Evolutionary conservation across 1,139 yeast species (phyloP), one percentile per base, ranked within the genome.

Genomic region (Scheffersomyces stambukii): DNA sequence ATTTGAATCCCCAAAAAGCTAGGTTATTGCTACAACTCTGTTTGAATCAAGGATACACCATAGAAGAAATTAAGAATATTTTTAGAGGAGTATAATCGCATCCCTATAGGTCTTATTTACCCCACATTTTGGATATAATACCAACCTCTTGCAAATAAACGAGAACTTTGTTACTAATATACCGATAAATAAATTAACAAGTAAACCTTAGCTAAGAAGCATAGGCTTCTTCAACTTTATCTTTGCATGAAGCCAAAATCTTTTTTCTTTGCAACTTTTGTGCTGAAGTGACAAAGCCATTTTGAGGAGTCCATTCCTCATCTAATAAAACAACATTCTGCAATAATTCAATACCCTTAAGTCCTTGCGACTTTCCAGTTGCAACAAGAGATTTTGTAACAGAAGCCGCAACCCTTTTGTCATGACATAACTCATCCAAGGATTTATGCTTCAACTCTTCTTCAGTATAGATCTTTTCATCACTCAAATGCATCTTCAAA

Each of bases 281-380:
- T 17, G 98, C 98, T 39, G 94, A 78, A 8, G 97, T 88, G 34
- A 91, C 93, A 43, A 68, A 83, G 2, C 96, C 97, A 52, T 81
- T 85, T 59, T 86, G 94, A 27, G 98, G 97, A 28, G 97, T 89
- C 97, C 98, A 93, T 64, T 93, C 99, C 28, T 81, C 89, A 44
- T 83, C 91, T 37, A 79, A 72, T 36, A 93, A 57, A 13, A 83
- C 88, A 38, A 83, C 70, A 43, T 91, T 94, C 43, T 77, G 77
- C 38, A 93, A 57, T 40, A 89, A 66, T 60, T 93, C 98, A 45
- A 88, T 89, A 36, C 96, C 95, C 37, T 60, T 69, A 44, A 93
- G 72, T 8, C 95, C 96, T 52, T 81, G 89, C 18, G 73, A 48
- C 57, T 75, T 80, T 47, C 91, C 99, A 10, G 96, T 84, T 19